These are phyloP conservation scores for Mucor racemosus DNA, from an alignment of 371 early-diverging fungal species.

Conservation along the genomic window DNA sequence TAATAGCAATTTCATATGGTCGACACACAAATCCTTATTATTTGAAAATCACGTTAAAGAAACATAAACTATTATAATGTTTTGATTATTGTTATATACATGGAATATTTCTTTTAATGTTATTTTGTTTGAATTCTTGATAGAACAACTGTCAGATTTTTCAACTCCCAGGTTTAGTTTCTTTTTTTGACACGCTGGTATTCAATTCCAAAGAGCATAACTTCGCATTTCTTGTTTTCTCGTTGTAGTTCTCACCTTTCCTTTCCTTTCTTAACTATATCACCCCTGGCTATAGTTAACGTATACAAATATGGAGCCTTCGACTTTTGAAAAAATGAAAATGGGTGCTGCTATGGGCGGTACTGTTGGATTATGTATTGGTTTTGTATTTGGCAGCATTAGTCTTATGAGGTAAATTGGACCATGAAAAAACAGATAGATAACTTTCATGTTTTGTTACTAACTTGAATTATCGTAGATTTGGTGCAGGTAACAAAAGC, in stretches of 20 bases:
- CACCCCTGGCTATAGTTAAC: neutral
- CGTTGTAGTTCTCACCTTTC: neutral
- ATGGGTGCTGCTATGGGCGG: slow-evolving; percentile 87
- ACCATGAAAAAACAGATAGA: too few species aligned
- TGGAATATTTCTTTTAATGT: neutral
- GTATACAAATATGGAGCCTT: slow-evolving; percentile 56
- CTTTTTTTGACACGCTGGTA: neutral
- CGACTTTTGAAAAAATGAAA: slow-evolving; percentile 74
- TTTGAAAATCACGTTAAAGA: too few species aligned
- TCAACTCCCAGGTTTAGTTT: neutral
- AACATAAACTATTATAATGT: too few species aligned
- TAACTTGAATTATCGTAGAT: slow-evolving; percentile 24
- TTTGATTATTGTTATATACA: neutral
- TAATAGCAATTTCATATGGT: too few species aligned
- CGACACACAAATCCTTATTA: too few species aligned
- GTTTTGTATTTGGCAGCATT: slow-evolving; percentile 78
- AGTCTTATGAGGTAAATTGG: slow-evolving; percentile 65
- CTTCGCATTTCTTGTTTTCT: neutral
- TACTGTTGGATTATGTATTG: slow-evolving; percentile 83
- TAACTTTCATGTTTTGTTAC: neutral
- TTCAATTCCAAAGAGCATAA: neutral
- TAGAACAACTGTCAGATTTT: neutral
- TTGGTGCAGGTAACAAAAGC: slow-evolving; percentile 50
- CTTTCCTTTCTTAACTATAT: neutral
- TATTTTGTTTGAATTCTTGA: neutral